These are phyloP conservation scores for Aspergillus taichungensis DNA, from an alignment of 495 filamentous ascomycete genomes.

Conservation along the genomic window DNA sequence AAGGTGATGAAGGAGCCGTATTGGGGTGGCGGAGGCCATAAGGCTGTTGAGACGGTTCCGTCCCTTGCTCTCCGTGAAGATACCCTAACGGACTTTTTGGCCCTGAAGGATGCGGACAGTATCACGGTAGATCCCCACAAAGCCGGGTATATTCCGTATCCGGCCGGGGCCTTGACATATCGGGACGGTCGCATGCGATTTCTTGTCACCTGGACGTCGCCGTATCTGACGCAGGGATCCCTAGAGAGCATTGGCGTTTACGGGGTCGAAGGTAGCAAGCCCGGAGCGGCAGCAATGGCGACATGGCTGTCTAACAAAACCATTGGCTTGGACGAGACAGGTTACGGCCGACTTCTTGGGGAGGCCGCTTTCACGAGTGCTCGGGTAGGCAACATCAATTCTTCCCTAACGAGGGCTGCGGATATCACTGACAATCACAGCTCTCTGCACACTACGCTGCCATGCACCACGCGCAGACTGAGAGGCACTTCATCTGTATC, in stretches of 20 bases:
- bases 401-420: neutral
- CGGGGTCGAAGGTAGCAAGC: slow-evolving; percentile 41
- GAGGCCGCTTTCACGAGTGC: slow-evolving; percentile 29
- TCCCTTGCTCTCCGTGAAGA: slow-evolving; percentile 18
- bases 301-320: slow-evolving; percentile 32
- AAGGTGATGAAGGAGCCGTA: neutral
- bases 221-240: slow-evolving; percentile 24
- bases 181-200: slow-evolving; percentile 36
- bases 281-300: slow-evolving; percentile 34
- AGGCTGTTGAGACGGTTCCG: slow-evolving; percentile 10
- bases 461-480: slow-evolving; percentile 13
- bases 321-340: slow-evolving; percentile 27
- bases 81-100: slow-evolving; percentile 29
- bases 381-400: slow-evolving; percentile 14
- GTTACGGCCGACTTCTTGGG: slow-evolving; percentile 31
- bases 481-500: slow-evolving; percentile 26
- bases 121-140: slow-evolving; percentile 45
- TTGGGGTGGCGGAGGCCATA: too few species aligned
- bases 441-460: slow-evolving; percentile 36
- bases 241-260: slow-evolving; percentile 33
- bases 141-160: slow-evolving; percentile 39
- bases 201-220: slow-evolving; percentile 40
- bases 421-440: slow-evolving; percentile 10
- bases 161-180: slow-evolving; percentile 37
- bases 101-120: slow-evolving; percentile 26